A percentile compares a stretch with the other conserved stretches of the same genome.
These are phyloP conservation scores for Marasmius fiardii DNA, from an alignment of 1,284 basidiomycete genomes.

Conservation along the genomic window DNA sequence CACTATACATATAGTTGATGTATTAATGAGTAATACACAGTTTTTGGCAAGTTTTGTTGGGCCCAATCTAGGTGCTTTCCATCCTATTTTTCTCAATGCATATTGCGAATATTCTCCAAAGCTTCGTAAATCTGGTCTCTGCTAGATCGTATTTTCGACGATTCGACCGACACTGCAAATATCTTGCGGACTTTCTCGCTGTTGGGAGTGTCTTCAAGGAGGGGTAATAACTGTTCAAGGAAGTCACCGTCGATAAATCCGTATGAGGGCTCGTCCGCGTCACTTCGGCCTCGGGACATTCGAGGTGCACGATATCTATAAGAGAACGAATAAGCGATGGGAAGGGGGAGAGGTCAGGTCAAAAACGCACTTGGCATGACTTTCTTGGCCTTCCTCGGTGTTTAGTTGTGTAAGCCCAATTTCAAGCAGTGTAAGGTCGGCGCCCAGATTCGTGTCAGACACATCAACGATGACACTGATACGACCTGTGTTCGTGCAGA, in stretches of 20 bases:
- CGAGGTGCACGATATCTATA: constrained; percentile 68
- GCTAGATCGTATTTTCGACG: not conserved
- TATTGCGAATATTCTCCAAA: constrained; percentile 5
- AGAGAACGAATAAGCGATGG: constrained; percentile 2
- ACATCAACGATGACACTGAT: constrained; percentile 79
- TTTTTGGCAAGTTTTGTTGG: not conserved
- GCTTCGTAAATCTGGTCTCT: not conserved
- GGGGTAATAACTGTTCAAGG: constrained; percentile 63
- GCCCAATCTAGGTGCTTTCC: not conserved
- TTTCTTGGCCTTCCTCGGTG: constrained; percentile 49
- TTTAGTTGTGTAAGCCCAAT: constrained; percentile 61
- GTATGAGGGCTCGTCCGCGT: constrained; percentile 49
- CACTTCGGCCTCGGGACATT: constrained; percentile 48
- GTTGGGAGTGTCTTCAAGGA: constrained; percentile 3
- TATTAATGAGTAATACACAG: not conserved
- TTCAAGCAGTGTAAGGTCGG: constrained; percentile 74
- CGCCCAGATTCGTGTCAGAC: constrained; percentile 44
- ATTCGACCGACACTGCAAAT: not conserved
- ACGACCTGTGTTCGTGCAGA: constrained; percentile 78
- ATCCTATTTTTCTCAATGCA: constrained; percentile 6
- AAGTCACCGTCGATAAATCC: constrained; percentile 94
- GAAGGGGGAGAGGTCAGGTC: not conserved
- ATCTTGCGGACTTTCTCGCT: not conserved
- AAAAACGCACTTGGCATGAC: constrained; percentile 59
- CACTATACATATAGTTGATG: not conserved